phyloP scores from a whole-genome alignment of 2,329 filamentous ascomycete genomes.

The Colletotrichum paranaense region DNA sequence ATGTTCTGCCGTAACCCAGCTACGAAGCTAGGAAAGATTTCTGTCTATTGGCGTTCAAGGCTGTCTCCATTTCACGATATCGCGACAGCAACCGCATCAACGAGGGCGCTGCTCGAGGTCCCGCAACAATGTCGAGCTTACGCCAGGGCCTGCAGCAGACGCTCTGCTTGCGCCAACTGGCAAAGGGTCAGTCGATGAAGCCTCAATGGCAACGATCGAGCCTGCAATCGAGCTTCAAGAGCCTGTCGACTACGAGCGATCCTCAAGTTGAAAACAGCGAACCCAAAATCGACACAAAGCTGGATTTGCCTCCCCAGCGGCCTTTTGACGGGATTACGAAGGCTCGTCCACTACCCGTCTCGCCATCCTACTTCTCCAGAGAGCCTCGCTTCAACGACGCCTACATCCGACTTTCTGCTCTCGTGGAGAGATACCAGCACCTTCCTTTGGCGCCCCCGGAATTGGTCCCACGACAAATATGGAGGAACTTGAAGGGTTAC shows the following conservation, averaged over 20 bases:
- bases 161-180: conserved; percentile 46
- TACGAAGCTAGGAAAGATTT: conserved; percentile 33
- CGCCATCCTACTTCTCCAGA: conserved; percentile 94
- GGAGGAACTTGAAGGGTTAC: conserved; percentile 84
- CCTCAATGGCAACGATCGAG: conserved; percentile 39
- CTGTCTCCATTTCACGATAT: conserved; percentile 12
- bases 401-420: conserved; percentile 76
- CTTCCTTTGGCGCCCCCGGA: conserved; percentile 76
- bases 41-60: conserved; percentile 8
- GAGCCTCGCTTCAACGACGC: conserved; percentile 89
- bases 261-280: not conserved
- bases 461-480: conserved; percentile 79
- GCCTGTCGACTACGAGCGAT: conserved; percentile 37
- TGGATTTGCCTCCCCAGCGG: conserved; percentile 31
- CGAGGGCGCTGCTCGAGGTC: conserved; percentile 25
- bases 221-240: conserved; percentile 43
- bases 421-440: conserved; percentile 77
- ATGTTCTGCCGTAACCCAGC: conserved; percentile 18
- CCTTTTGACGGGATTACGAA: conserved; percentile 53
- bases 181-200: conserved; percentile 44
- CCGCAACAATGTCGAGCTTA: conserved; percentile 48
- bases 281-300: not conserved
- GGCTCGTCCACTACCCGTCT: conserved; percentile 83
- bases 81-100: conserved; percentile 26
- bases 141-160: conserved; percentile 49